A percentile compares a stretch with the other conserved stretches of the same genome.
These are phyloP conservation scores for Irpex rosettiformis DNA, from an alignment of 1,284 basidiomycete species.

Conservation along the genomic window DNA sequence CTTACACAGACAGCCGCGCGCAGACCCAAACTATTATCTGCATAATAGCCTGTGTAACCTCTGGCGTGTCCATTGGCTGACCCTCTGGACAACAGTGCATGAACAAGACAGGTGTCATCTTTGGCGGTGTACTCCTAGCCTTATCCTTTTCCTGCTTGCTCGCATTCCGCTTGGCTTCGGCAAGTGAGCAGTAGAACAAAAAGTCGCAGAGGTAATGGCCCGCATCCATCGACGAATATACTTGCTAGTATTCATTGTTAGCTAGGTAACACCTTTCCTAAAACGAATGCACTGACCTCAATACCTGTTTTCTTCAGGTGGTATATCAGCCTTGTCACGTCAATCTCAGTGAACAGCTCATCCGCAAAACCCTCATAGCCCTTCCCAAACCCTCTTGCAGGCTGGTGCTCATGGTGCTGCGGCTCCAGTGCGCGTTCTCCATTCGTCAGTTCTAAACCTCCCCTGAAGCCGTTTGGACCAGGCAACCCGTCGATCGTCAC, in stretches of 20 bases:
- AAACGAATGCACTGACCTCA: constrained; percentile 42
- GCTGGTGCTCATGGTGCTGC: constrained; percentile 27
- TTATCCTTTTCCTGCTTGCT: constrained; percentile 49
- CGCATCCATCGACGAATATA: constrained; percentile 72
- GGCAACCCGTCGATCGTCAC: background rate
- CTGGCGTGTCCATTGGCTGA: constrained; percentile 56
- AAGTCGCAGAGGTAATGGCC: constrained; percentile 79
- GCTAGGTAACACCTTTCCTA: constrained; percentile 8
- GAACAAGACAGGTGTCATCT: constrained; percentile 52
- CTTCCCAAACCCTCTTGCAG: constrained; percentile 47
- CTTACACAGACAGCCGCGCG: constrained; percentile 25
- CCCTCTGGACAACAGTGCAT: constrained; percentile 68
- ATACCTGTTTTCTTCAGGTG: constrained; percentile 55
- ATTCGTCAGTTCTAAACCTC: background rate
- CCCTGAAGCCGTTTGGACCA: background rate
- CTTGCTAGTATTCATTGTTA: constrained; percentile 38
- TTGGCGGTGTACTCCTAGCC: constrained; percentile 38
- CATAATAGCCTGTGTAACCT: constrained; percentile 64
- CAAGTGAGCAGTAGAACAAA: constrained; percentile 75
- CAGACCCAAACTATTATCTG: constrained; percentile 57
- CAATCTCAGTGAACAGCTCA: constrained; percentile 43
- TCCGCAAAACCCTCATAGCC: constrained; percentile 45
- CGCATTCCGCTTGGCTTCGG: constrained; percentile 55
- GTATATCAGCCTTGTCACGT: constrained; percentile 48
- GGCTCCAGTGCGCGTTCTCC: background rate